phyloP scores from a whole-genome alignment of 2,329 filamentous ascomycete genomes.

The Myriosclerotinia duriaeana region DNA sequence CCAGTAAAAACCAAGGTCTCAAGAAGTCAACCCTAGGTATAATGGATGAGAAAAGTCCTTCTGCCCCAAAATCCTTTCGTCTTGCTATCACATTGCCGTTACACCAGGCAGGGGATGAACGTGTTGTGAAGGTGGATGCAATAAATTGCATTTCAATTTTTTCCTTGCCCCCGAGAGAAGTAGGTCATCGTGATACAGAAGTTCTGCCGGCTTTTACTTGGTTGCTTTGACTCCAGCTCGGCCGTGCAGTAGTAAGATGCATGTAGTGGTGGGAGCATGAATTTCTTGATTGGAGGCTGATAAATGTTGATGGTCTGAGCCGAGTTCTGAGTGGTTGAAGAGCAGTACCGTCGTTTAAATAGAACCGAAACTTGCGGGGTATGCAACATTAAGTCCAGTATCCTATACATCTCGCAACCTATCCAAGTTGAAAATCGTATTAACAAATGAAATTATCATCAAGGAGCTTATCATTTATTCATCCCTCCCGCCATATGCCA shows the following conservation, averaged over 20 bases:
- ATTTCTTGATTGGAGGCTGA: conserved; percentile 19
- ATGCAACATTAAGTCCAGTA: conserved; percentile 18
- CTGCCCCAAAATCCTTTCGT: not conserved
- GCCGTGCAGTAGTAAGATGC: conserved; percentile 23
- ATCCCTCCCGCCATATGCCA: not conserved
- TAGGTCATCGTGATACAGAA: conserved; percentile 17
- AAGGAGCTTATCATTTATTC: conserved; percentile 4
- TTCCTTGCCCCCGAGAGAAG: conserved; percentile 10
- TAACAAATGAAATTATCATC: conserved; percentile 14
- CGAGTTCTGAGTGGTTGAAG: conserved; percentile 20
- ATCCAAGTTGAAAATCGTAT: not conserved
- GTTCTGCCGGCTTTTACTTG: conserved; percentile 21
- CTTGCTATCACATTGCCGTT: conserved; percentile 13
- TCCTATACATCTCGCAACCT: conserved; percentile 15
- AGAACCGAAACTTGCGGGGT: conserved; percentile 24
- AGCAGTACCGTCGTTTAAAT: conserved; percentile 22
- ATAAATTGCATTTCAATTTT: conserved; percentile 19
- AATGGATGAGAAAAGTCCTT: not conserved
- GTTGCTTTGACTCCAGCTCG: conserved; percentile 17
- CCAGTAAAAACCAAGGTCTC: not conserved
- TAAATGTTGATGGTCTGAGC: conserved; percentile 12
- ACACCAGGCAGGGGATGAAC: conserved; percentile 22
- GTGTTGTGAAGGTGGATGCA: conserved; percentile 16
- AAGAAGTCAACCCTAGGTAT: conserved; percentile 8
- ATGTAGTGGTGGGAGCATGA: conserved; percentile 20